Base-by-base conservation (phyloP, 208 protist genomes). In the Acanthamoeba triangularis region DNA sequence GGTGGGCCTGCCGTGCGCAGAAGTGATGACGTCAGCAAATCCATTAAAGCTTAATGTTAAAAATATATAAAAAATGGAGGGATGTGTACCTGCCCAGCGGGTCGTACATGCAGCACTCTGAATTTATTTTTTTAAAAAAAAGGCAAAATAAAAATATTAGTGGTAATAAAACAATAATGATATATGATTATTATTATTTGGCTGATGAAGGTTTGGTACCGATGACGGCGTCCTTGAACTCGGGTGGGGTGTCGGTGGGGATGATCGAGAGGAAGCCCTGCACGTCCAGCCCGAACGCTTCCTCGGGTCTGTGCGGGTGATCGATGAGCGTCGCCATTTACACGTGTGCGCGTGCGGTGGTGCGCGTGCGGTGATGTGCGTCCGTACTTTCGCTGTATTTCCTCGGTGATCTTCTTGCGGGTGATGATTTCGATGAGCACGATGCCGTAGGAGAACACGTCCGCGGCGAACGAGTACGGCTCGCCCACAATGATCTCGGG, bases 401-500 rank as follows among this genome's bases (percentile, higher is more conserved):
- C 85, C 47, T 91, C 20, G 25, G 85, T 74, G 49, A 91, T 91
- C 85, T 91, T 94, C 65, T 94, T 94, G 35, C 88, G 63, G 44
- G 88, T 80, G 44, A 94, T 80, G 56, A 94, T 74, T n/a, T 94
- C 88, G 47, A 80, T 80, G 47, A 94, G 67, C 20, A 94, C 88
- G 37, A 94, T 94, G 33, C 88, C 88, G 30, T 80, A 94, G 25
- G 37, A 59, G 44, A 94, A 94, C 41, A 94, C 88, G 67, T 94
- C 88, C 14, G 88, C 88, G 11, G 59, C 47, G 47, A 80, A 74
- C 28, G 47, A 37, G 88, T 94, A 94, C 25, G 56, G 47, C 88
- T 94, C 88, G 23, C 88, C 88, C 41, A 94, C 52, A 37, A 94
- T 94, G 41, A 94, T 80, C 88, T 94, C 88, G 13, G 88, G 88